phyloP scores from a whole-genome alignment of 1,139 yeast species.

The Sugiyamaella grinbergsii region DNA sequence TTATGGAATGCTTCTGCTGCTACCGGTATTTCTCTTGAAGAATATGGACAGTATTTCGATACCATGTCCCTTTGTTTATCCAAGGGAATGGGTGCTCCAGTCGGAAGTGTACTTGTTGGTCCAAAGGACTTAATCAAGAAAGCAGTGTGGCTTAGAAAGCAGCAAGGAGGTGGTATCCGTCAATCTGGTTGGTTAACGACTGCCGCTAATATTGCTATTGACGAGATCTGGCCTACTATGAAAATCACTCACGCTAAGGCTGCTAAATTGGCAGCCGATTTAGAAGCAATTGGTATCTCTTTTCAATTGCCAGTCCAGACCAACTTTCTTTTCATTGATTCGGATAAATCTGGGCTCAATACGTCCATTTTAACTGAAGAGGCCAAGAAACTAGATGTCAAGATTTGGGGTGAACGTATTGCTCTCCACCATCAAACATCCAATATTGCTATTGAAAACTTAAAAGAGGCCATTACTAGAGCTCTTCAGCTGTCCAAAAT shows the following conservation, averaged over 20 bases:
- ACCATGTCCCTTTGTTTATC: slow-evolving; percentile 87
- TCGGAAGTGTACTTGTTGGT: slow-evolving; percentile 88
- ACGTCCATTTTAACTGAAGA: slow-evolving; percentile 56
- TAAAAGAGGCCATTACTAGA: slow-evolving; percentile 62
- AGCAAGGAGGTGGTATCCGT: slow-evolving; percentile 93
- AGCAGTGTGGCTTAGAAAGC: slow-evolving; percentile 88
- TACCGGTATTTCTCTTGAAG: slow-evolving; percentile 66
- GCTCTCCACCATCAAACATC: slow-evolving; percentile 85
- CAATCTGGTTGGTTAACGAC: slow-evolving; percentile 82
- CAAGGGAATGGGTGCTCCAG: slow-evolving; percentile 92
- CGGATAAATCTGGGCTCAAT: slow-evolving; percentile 59
- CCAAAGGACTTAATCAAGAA: slow-evolving; percentile 58
- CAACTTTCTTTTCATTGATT: slow-evolving; percentile 80
- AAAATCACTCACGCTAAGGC: slow-evolving; percentile 69
- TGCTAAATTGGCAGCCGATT: slow-evolving; percentile 56
- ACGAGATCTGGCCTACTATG: slow-evolving; percentile 67
- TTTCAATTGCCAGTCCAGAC: slow-evolving; percentile 81
- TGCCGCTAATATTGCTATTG: slow-evolving; percentile 80
- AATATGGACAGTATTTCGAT: slow-evolving; percentile 80
- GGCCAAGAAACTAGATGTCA: slow-evolving; percentile 64
- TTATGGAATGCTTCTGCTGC: slow-evolving; percentile 86
- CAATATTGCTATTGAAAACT: slow-evolving; percentile 62
- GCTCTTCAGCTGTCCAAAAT: slow-evolving; percentile 43
- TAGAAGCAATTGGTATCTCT: slow-evolving; percentile 51
- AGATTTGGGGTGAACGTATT: slow-evolving; percentile 67